Evolutionary conservation across 768 basidiomycete genomes (phyloP).

Genomic region (Mycena epipterygia): DNA sequence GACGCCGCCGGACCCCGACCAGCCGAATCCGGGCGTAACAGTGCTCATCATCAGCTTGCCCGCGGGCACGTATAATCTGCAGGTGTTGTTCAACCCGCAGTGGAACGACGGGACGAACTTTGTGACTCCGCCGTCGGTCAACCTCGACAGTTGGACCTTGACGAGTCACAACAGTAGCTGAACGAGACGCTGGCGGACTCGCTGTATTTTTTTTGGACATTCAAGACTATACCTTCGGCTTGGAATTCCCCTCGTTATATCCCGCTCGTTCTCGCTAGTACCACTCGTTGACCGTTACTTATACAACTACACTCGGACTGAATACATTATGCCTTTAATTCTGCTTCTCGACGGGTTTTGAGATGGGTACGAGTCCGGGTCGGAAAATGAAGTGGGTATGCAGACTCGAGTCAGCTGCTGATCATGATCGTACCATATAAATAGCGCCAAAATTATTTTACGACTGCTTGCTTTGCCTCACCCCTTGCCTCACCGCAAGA

Average conservation of each 20-base stretch:
- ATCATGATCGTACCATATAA: constrained; percentile 16
- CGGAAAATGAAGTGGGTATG: background rate
- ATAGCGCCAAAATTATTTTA: too few species aligned
- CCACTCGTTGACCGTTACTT: too few species aligned
- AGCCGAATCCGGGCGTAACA: constrained; percentile 81
- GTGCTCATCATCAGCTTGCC: constrained; percentile 82
- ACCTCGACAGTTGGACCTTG: constrained; percentile 81
- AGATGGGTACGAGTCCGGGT: too few species aligned
- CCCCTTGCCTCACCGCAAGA: background rate
- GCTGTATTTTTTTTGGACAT: background rate
- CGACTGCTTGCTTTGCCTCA: background rate
- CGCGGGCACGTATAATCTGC: constrained; percentile 77
- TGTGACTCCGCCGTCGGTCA: constrained; percentile 79
- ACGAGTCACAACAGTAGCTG: constrained; percentile 79
- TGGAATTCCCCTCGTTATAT: background rate
- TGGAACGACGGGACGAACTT: constrained; percentile 82
- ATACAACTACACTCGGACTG: too few species aligned
- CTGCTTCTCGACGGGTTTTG: too few species aligned
- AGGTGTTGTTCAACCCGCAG: constrained; percentile 95
- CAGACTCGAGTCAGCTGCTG: background rate
- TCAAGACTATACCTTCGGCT: too few species aligned
- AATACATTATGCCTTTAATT: too few species aligned
- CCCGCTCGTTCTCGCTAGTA: too few species aligned
- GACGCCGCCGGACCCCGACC: constrained; percentile 74
- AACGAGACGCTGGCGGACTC: background rate